Conservation (phyloP, 768 basidiomycete genomes). For the Sistotremastrum niveocremeum region DNA sequence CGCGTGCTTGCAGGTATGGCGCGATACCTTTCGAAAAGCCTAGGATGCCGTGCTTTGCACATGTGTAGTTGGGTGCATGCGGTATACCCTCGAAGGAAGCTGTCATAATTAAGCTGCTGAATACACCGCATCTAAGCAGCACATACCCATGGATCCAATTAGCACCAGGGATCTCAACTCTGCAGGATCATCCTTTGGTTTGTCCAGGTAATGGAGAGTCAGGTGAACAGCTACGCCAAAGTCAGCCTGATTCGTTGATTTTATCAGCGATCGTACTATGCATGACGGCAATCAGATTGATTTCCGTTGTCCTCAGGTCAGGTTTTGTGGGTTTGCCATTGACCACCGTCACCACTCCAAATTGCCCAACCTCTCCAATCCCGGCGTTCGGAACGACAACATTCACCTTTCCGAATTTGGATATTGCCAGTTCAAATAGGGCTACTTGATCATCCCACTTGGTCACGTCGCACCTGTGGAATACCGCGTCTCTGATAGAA, state of each 20-base stretch:
- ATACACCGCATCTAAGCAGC: not conserved
- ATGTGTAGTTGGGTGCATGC: slow-evolving; percentile 30
- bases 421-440: slow-evolving; percentile 35
- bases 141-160: slow-evolving; percentile 40
- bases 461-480: slow-evolving; percentile 35
- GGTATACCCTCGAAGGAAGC: slow-evolving; percentile 39
- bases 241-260: not conserved
- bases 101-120: slow-evolving; percentile 8
- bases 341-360: slow-evolving; percentile 5
- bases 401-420: slow-evolving; percentile 35
- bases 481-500: slow-evolving; percentile 26
- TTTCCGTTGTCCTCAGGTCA: slow-evolving; percentile 27
- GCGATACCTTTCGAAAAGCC: slow-evolving; percentile 38
- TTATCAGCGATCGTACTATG: slow-evolving; percentile 25
- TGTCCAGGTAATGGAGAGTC: slow-evolving; percentile 35
- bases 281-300: slow-evolving; percentile 34
- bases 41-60: slow-evolving; percentile 40
- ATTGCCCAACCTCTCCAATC: slow-evolving; percentile 1
- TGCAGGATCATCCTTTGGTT: slow-evolving; percentile 18
- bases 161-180: slow-evolving; percentile 38
- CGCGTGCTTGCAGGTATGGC: slow-evolving; percentile 19
- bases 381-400: slow-evolving; percentile 46
- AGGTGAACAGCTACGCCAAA: slow-evolving; percentile 30
- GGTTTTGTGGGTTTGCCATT: slow-evolving; percentile 6
- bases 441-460: slow-evolving; percentile 40